phyloP scores from a whole-genome alignment of 305 asterid genomes.

The Ruellia speciosa region DNA sequence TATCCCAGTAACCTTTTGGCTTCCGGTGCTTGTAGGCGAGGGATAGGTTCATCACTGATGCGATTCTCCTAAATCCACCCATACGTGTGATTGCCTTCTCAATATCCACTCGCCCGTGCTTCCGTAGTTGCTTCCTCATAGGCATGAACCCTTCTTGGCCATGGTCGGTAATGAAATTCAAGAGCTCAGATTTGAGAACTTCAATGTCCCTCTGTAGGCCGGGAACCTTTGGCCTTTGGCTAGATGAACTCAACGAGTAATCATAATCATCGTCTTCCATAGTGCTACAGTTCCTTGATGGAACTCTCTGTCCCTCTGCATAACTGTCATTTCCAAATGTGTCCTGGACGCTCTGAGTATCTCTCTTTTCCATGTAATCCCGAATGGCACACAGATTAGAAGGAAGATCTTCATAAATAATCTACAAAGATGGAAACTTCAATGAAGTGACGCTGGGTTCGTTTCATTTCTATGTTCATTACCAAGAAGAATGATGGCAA shows the following conservation, averaged over 20 bases:
- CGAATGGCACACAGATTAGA: conserved; percentile 90
- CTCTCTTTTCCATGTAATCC: conserved; percentile 64
- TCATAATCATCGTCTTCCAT: conserved; percentile 27
- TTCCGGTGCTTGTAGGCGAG: conserved; percentile 88
- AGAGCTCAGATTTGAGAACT: conserved; percentile 77
- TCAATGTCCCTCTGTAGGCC: conserved; percentile 82
- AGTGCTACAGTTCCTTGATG: conserved; percentile 20
- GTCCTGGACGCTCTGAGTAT: conserved; percentile 25
- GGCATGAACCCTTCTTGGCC: conserved; percentile 99
- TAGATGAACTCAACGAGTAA: conserved; percentile 32
- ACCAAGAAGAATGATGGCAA: conserved; percentile 1
- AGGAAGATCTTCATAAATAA: conserved; percentile 94
- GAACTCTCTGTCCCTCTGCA: conserved; percentile 27
- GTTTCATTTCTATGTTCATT: background rate
- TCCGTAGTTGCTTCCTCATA: conserved; percentile 79
- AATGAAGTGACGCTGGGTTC: background rate
- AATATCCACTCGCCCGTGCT: conserved; percentile 74
- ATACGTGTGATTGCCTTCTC: conserved; percentile 84
- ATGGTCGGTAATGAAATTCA: conserved; percentile 63
- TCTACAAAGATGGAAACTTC: conserved; percentile 33
- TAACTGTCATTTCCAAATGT: conserved; percentile 14
- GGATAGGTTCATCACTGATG: conserved; percentile 69
- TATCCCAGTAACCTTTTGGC: conserved; percentile 96
- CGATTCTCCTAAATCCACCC: conserved; percentile 85
- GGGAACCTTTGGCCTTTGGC: conserved; percentile 66